A percentile compares a stretch with the other conserved stretches of the same genome.
Conservation (phyloP, 306 rosid species). For the Vigna hirtella region DNA sequence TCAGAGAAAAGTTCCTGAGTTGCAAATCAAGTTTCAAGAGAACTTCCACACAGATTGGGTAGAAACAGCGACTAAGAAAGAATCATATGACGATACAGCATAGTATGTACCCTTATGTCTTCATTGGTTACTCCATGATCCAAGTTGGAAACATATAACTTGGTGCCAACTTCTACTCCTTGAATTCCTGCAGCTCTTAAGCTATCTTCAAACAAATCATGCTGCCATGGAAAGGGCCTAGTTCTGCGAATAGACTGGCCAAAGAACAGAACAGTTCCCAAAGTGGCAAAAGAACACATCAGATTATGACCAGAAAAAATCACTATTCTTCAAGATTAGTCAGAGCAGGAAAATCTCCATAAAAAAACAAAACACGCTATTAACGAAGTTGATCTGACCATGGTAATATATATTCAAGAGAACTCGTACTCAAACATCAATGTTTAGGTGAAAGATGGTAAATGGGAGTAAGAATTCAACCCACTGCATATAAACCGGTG, state of each 20-base stretch:
- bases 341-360: slow-evolving; percentile 51
- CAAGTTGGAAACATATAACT: slow-evolving; percentile 94
- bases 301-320: slow-evolving; percentile 81
- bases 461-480: slow-evolving; percentile 58
- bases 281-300: slow-evolving; percentile 77
- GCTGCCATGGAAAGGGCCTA: slow-evolving; percentile 89
- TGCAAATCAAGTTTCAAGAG: slow-evolving; percentile 73
- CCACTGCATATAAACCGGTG: slow-evolving; percentile 60
- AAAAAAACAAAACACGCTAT: slow-evolving; percentile 48
- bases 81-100: slow-evolving; percentile 59
- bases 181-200: slow-evolving; percentile 95
- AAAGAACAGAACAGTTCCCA: slow-evolving; percentile 81
- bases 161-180: slow-evolving; percentile 88
- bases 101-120: slow-evolving; percentile 91
- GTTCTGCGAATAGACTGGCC: slow-evolving; percentile 90
- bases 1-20: slow-evolving; percentile 96
- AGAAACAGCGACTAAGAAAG: slow-evolving; percentile 58
- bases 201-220: slow-evolving; percentile 94
- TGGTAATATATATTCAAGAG: slow-evolving; percentile 46
- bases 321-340: slow-evolving; percentile 72
- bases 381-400: slow-evolving; percentile 49
- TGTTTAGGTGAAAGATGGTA: slow-evolving; percentile 47
- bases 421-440: slow-evolving; percentile 51
- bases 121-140: slow-evolving; percentile 96
- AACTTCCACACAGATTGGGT: slow-evolving; percentile 52